Percentiles rank a stretch among this genome's conserved stretches.
Conservation (phyloP, 2,329 filamentous ascomycete genomes). For the Clonostachys rosea region DNA sequence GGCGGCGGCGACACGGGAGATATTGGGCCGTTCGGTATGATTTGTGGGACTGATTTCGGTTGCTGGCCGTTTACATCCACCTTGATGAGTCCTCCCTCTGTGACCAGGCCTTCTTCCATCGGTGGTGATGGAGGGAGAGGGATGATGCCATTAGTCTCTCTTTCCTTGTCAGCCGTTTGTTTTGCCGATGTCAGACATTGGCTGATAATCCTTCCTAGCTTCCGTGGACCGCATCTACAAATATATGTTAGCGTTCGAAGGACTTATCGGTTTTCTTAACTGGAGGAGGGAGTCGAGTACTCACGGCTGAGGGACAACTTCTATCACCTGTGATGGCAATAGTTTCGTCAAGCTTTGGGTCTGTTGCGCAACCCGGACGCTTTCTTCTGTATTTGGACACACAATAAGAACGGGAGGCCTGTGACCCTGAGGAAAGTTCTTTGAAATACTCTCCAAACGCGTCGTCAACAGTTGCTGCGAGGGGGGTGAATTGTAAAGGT, state of each 20-base stretch:
- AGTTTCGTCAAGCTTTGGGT: conserved; percentile 8
- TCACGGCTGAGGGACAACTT: conserved; percentile 23
- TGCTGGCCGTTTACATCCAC: no score
- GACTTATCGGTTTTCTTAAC: no score
- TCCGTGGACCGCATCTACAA: conserved; percentile 16
- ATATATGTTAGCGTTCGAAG: background rate
- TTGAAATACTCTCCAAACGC: conserved; percentile 6
- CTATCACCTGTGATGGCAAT: conserved; percentile 12
- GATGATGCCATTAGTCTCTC: no score
- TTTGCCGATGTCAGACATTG: conserved; percentile 10
- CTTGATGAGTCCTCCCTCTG: no score
- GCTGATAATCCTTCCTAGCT: conserved; percentile 18
- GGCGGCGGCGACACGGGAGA: conserved; percentile 1
- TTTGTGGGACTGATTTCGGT: no score
- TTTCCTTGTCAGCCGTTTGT: background rate
- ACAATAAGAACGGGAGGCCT: conserved; percentile 18
- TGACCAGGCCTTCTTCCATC: no score
- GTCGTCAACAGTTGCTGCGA: conserved; percentile 7
- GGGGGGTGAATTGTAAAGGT: conserved; percentile 17
- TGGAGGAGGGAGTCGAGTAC: conserved; percentile 2
- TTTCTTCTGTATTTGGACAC: conserved; percentile 19
- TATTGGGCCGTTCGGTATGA: no score
- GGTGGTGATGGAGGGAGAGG: no score
- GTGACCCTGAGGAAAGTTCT: background rate
- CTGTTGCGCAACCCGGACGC: conserved; percentile 14